Evolutionary conservation across 176 grass and related monocot genomes (phyloP), one percentile per base, ranked within the genome.

Genomic region (Oryza longistaminata): DNA sequence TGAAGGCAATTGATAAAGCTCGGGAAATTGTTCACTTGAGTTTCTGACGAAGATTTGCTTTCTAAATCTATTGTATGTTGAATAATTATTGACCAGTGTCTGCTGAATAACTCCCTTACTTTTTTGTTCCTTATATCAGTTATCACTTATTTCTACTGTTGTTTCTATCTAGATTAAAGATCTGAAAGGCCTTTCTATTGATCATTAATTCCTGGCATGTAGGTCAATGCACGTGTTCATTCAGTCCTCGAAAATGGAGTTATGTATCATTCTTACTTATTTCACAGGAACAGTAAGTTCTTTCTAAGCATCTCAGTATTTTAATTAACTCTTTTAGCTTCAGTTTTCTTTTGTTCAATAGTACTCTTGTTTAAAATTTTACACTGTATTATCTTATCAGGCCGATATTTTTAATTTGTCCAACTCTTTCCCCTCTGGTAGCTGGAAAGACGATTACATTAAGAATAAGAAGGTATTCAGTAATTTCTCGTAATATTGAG

Each of bases 121-220:
- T 76, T 90, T 77, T 76, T 90, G 9, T 68, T n/a, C 73, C 12
- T 62, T 10, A 75, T 43, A n/a, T 29, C 73, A 25, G 13, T 80
- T 11, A 65, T 46, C 9, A 16, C 29, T 83, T 75, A 90, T 82
- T 88, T 86, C 58, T 62, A 72, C 27, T 71, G 9, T 55, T 81
- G 19, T 82, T 60, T 86, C 74, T 71, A 69, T 70, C 68, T 83
- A 98, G 96, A 92, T 93, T 58, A 95, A 93, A 79, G 91, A 98
- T 88, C 66, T 92, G 69, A 98, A 93, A 77, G 96, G 96, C 27
- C 89, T 98, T 75, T 98, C 96, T 50, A 92, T 98, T 83, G 96
- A 98, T 55, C 87, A 93, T 89, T 98, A 87, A 89, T 95, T 87
- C 96, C 96, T 85, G 96, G 96, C 50, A 98, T 98, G 93, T 90